Base-by-base conservation (phyloP, 2,329 filamentous ascomycete species). In the Aureobasidium mangrovei region DNA sequence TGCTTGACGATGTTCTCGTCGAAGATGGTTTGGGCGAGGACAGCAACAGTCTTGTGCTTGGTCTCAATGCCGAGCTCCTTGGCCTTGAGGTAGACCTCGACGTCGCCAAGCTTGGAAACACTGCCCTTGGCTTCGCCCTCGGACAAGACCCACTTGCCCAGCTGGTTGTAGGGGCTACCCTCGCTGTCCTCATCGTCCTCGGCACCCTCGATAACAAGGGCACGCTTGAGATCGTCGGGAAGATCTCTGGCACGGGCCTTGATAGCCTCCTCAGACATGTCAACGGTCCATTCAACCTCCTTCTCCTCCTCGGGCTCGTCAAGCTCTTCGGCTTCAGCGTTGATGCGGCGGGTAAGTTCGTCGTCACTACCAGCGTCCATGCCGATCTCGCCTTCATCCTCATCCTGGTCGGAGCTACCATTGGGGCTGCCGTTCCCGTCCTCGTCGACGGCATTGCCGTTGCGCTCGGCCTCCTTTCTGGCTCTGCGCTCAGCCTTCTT, bases 31-130 rank as follows among this genome's bases (percentile, higher is more conserved):
- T 95, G 90, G 46, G 91, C 88, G 42, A 98, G 83, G 56, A 98
- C 91, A 55, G 91, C 81, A 54, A 95, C 79, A 46, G 91, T 95
- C 74, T 87, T 90, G 78, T 96, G 88, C 82, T 97, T 98, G 74
- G 73, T 72, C 74, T 96, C 91, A 60, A 98, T 93, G 63, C 91
- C 91, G 55, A 97, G 78, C 64, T 97, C 93, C 76, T 95, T 93
- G 60, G 91, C 91, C 80, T 98, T 97, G 74, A 94, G 76, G 73
- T 95, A 97, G 69, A 98, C 88, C 38, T 91, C 85, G 61, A 97
- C 80, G 65, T 94, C 91, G 67, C 89, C 84, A 60, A 98, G 80
- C 57, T 90, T 84, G 73, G 83, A 78, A 63, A 95, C 78, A 63
- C 83, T 78, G 58, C 86, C 87, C 72, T 78, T 73, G 59, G 86